These are phyloP conservation scores for Apiospora pterosperma DNA, from an alignment of 2,329 filamentous ascomycete genomes.

Conservation along the genomic window DNA sequence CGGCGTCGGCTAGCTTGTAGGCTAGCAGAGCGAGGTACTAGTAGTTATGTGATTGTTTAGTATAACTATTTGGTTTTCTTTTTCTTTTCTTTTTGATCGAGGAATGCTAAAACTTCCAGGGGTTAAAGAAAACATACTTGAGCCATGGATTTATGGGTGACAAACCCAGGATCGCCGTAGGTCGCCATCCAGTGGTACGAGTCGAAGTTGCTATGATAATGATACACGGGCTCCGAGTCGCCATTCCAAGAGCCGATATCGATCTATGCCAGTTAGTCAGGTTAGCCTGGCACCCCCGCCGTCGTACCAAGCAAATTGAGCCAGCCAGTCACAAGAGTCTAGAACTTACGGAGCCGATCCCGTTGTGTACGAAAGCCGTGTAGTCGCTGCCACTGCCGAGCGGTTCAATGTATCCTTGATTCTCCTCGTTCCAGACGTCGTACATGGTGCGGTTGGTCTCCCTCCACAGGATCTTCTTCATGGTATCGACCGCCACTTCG, in stretches of 20 bases:
- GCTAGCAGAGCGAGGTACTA: constrained; percentile 37
- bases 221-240: constrained; percentile 55
- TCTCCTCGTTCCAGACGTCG: constrained; percentile 36
- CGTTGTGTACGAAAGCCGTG: constrained; percentile 60
- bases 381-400: constrained; percentile 67
- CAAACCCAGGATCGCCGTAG: constrained; percentile 65
- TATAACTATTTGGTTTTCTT: not conserved
- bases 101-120: not conserved
- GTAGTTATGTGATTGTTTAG: not conserved
- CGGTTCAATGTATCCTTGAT: constrained; percentile 48
- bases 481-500: constrained; percentile 59
- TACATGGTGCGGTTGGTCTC: constrained; percentile 36
- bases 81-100: not conserved
- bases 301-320: constrained; percentile 23
- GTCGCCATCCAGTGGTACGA: constrained; percentile 80
- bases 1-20: constrained; percentile 34
- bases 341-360: constrained; percentile 37
- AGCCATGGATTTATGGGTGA: constrained; percentile 57
- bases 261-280: constrained; percentile 33
- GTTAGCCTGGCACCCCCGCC: not conserved
- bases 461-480: constrained; percentile 60
- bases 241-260: constrained; percentile 52
- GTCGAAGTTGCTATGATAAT: constrained; percentile 84
- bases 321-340: constrained; percentile 9
- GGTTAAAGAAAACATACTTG: constrained; percentile 33